A percentile compares a stretch with the other conserved stretches of the same genome.
Evolutionary conservation across 306 rosid species (phyloP).

Genomic region (Malus sieversii): DNA sequence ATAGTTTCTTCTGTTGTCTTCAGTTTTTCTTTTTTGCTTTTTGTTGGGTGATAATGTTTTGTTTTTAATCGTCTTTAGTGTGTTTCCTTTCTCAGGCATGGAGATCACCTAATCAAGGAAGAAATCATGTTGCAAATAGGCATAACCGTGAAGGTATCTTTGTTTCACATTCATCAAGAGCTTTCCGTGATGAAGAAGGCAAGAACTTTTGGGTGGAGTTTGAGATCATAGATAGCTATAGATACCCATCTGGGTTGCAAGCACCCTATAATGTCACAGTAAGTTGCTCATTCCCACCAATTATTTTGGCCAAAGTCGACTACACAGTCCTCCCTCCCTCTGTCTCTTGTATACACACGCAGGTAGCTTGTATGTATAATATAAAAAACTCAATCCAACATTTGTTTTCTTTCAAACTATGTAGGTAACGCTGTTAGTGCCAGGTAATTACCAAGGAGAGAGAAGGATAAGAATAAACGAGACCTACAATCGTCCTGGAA

Average conservation of each 20-base stretch:
- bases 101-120: slow-evolving; percentile 73
- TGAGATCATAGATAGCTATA: slow-evolving; percentile 73
- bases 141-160: slow-evolving; percentile 75
- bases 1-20: slow-evolving; percentile 2
- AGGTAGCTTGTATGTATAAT: background rate
- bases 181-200: slow-evolving; percentile 98
- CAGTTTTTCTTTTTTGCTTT: background rate
- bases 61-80: background rate
- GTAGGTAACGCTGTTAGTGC: slow-evolving; percentile 82
- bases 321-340: background rate
- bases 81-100: slow-evolving; percentile 58
- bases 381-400: background rate
- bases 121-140: slow-evolving; percentile 65
- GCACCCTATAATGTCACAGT: slow-evolving; percentile 90
- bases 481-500: slow-evolving; percentile 60
- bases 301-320: background rate
- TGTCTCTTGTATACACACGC: background rate
- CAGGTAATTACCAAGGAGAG: slow-evolving; percentile 98
- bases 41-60: background rate
- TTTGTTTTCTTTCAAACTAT: slow-evolving; percentile 21
- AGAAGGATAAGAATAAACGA: slow-evolving; percentile 66
- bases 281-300: slow-evolving; percentile 11
- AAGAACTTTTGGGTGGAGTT: slow-evolving; percentile 85
- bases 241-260: slow-evolving; percentile 85
- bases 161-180: slow-evolving; percentile 76